These are phyloP conservation scores for Coniella lustricola DNA, from an alignment of 2,329 filamentous ascomycete species.

Conservation along the genomic window DNA sequence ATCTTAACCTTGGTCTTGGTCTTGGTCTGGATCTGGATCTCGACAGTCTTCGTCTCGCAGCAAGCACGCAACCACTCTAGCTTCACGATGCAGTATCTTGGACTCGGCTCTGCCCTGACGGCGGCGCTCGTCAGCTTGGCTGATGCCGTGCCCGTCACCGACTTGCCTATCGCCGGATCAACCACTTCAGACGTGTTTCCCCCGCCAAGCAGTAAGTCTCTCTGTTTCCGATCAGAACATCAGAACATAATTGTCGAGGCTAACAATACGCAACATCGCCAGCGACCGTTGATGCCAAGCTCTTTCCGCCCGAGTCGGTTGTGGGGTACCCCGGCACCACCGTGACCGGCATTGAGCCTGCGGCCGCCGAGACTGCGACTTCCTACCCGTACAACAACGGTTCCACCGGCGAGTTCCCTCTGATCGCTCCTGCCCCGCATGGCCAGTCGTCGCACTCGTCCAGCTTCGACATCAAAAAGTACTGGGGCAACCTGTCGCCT, in stretches of 20 bases:
- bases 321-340: conserved; percentile 25
- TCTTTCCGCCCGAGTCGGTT: conserved; percentile 25
- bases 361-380: conserved; percentile 23
- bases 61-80: neutral
- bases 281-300: conserved; percentile 23
- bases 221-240: neutral
- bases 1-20: neutral
- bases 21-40: neutral
- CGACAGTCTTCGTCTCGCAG: neutral
- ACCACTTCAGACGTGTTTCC: conserved; percentile 19
- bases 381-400: conserved; percentile 23
- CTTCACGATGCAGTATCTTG: conserved; percentile 4
- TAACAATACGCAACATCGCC: neutral
- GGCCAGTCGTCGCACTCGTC: conserved; percentile 18
- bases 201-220: conserved; percentile 17
- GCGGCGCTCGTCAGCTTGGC: conserved; percentile 1
- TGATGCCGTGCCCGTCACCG: conserved; percentile 3
- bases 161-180: conserved; percentile 11
- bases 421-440: conserved; percentile 22
- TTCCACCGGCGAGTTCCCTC: conserved; percentile 24
- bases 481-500: conserved; percentile 28
- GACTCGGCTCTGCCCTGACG: neutral
- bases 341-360: conserved; percentile 23
- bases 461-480: conserved; percentile 25
- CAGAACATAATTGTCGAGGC: neutral